phyloP scores from a whole-genome alignment of 345 rosid genomes.

The Linum lewisii region DNA sequence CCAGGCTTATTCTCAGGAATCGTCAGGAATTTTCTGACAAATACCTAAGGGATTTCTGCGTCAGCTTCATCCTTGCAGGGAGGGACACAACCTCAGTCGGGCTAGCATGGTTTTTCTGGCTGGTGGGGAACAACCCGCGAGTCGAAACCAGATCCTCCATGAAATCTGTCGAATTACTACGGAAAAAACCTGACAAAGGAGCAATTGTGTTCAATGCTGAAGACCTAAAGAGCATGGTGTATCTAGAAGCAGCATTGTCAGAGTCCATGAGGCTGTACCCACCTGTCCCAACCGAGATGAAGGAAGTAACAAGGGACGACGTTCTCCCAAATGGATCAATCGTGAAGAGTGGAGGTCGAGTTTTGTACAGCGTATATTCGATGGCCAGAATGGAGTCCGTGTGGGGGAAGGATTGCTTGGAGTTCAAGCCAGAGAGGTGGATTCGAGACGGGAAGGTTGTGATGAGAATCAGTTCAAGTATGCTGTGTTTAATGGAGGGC shows the following conservation, averaged over 20 bases:
- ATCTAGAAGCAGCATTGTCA: constrained; percentile 60
- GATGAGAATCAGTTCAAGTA: constrained; percentile 59
- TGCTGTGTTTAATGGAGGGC: constrained; percentile 71
- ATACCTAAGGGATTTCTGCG: constrained; percentile 51
- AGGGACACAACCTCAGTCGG: constrained; percentile 76
- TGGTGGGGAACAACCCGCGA: constrained; percentile 34
- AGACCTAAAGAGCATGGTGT: constrained; percentile 43
- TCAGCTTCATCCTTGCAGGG: constrained; percentile 65
- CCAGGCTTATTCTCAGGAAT: constrained; percentile 44
- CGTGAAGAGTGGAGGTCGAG: constrained; percentile 40
- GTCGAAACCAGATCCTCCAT: constrained; percentile 40
- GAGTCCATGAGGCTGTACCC: constrained; percentile 72
- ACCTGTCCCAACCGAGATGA: constrained; percentile 61
- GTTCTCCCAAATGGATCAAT: constrained; percentile 45
- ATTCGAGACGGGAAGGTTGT: constrained; percentile 40
- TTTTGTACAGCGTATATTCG: constrained; percentile 36
- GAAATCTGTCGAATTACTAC: constrained; percentile 30
- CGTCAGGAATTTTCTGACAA: constrained; percentile 20
- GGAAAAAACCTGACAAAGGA: constrained; percentile 1
- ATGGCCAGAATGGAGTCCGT: constrained; percentile 56
- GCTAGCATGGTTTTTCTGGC: constrained; percentile 72
- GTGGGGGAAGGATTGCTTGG: constrained; percentile 61
- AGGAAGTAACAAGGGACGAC: constrained; percentile 47
- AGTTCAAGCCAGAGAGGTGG: constrained; percentile 72
- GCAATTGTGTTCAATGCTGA: constrained; percentile 26